phyloP scores from a whole-genome alignment of 805 yeast genomes.

The Spathaspora arborariae region DNA sequence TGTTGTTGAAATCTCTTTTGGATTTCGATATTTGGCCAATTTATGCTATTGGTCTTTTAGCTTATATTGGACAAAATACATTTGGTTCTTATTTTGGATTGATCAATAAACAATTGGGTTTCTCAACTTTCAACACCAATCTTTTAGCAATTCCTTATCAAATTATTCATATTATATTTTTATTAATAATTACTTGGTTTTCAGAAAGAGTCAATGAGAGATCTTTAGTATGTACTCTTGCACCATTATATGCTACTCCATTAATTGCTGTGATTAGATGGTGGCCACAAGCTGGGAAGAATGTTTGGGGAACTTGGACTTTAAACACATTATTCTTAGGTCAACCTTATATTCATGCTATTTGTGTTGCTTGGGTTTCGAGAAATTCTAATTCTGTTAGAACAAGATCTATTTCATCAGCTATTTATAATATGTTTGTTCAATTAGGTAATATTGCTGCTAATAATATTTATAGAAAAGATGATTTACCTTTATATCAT shows the following conservation, averaged over 20 bases:
- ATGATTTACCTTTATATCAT: slow-evolving; percentile 58
- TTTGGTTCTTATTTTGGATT: slow-evolving; percentile 11
- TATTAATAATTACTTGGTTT: slow-evolving; percentile 32
- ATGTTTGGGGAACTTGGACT: slow-evolving; percentile 11
- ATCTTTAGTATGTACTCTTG: slow-evolving; percentile 6
- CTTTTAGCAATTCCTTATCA: slow-evolving; percentile 21
- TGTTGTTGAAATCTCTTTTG: slow-evolving; percentile 34
- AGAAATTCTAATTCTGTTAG: slow-evolving; percentile 59
- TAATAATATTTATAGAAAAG: slow-evolving; percentile 52
- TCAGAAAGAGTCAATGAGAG: slow-evolving; percentile 32
- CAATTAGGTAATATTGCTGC: slow-evolving; percentile 56
- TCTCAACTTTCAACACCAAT: slow-evolving; percentile 19
- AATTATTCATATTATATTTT: slow-evolving; percentile 30
- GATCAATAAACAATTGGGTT: slow-evolving; percentile 17
- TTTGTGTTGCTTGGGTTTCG: slow-evolving; percentile 48
- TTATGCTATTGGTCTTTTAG: slow-evolving; percentile 27
- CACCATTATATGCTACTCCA: slow-evolving; percentile 10
- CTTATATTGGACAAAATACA: slow-evolving; percentile 19
- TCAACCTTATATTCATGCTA: slow-evolving; percentile 27
- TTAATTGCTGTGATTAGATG: slow-evolving; percentile 7
- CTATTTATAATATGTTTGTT: slow-evolving; percentile 60
- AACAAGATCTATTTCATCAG: slow-evolving; percentile 61
- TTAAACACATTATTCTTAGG: slow-evolving; percentile 20
- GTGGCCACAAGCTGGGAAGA: slow-evolving; percentile 8
- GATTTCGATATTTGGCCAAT: slow-evolving; percentile 59